These are phyloP conservation scores for Ogataea nakhonphanomensis DNA, from an alignment of 805 yeast species.

Conservation along the genomic window DNA sequence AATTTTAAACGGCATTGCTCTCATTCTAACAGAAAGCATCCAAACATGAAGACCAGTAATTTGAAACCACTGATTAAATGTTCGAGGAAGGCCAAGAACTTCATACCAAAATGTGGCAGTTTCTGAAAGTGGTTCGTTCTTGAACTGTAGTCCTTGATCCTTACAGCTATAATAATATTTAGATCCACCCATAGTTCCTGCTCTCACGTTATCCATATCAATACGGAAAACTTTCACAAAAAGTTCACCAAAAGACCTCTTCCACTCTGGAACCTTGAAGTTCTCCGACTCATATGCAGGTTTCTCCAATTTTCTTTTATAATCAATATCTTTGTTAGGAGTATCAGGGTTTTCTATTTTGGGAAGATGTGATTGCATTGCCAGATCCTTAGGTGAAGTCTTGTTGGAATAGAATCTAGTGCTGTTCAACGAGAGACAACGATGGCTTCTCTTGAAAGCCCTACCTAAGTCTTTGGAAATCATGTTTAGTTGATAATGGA, in stretches of 20 bases:
- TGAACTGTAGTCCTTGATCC: constrained; percentile 73
- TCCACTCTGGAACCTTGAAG: constrained; percentile 43
- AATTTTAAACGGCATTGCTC: constrained; percentile 89
- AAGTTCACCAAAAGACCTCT: constrained; percentile 60
- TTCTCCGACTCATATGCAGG: constrained; percentile 30
- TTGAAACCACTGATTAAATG: constrained; percentile 96
- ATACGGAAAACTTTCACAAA: constrained; percentile 59
- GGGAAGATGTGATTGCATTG: constrained; percentile 34
- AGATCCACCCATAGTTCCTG: constrained; percentile 94
- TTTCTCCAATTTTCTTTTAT: constrained; percentile 29
- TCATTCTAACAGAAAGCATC: constrained; percentile 92
- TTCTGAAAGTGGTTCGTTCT: constrained; percentile 65
- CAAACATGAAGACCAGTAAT: constrained; percentile 87
- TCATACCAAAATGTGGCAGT: constrained; percentile 84
- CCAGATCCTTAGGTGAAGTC: constrained; percentile 29
- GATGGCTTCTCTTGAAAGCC: neutral
- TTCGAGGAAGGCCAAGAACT: constrained; percentile 73
- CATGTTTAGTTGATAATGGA: constrained; percentile 3
- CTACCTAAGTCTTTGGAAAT: constrained; percentile 8
- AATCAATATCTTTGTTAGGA: constrained; percentile 35
- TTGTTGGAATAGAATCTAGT: constrained; percentile 11
- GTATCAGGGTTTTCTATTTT: constrained; percentile 33
- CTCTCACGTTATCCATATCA: constrained; percentile 89
- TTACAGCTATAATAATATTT: constrained; percentile 84
- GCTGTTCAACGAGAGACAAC: neutral